These are phyloP conservation scores for Rusavskia elegans DNA, from an alignment of 495 filamentous ascomycete species.

Conservation along the genomic window DNA sequence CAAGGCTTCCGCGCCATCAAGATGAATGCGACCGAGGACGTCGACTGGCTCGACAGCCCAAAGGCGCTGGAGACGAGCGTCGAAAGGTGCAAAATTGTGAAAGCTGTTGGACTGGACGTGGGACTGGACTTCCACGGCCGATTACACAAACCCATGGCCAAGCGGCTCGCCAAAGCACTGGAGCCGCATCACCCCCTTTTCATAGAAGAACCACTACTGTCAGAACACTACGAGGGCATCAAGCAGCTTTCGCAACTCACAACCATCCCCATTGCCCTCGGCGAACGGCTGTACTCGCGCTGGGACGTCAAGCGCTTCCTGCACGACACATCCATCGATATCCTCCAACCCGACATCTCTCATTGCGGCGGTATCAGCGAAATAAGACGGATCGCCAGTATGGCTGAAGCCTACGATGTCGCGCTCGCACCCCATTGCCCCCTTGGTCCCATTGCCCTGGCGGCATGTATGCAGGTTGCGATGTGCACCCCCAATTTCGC, in stretches of 20 bases:
- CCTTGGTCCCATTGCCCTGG: slow-evolving; percentile 58
- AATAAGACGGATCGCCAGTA: slow-evolving; percentile 50
- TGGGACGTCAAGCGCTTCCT: slow-evolving; percentile 67
- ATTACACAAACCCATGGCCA: slow-evolving; percentile 69
- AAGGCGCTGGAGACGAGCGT: slow-evolving; percentile 44
- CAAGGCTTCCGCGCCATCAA: slow-evolving; percentile 64
- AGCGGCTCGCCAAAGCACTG: slow-evolving; percentile 54
- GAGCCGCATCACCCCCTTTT: slow-evolving; percentile 62
- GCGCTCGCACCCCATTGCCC: slow-evolving; percentile 67
- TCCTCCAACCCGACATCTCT: slow-evolving; percentile 62
- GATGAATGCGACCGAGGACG: slow-evolving; percentile 70
- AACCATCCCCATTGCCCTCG: slow-evolving; percentile 55
- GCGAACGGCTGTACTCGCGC: slow-evolving; percentile 57
- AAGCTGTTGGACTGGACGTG: slow-evolving; percentile 52
- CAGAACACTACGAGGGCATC: slow-evolving; percentile 54
- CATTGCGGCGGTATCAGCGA: slow-evolving; percentile 68
- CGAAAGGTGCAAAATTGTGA: slow-evolving; percentile 53
- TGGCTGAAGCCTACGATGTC: slow-evolving; percentile 67
- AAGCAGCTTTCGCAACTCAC: slow-evolving; percentile 47
- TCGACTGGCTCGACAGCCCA: slow-evolving; percentile 68
- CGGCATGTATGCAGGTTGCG: slow-evolving; percentile 56
- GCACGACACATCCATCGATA: slow-evolving; percentile 51
- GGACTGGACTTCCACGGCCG: slow-evolving; percentile 69
- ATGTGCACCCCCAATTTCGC: slow-evolving; percentile 50
- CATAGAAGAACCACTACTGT: slow-evolving; percentile 63